Percentiles rank a stretch among this genome's conserved stretches.
phyloP scores from a whole-genome alignment of 805 yeast species.

The Jamesozyma rosinii region DNA sequence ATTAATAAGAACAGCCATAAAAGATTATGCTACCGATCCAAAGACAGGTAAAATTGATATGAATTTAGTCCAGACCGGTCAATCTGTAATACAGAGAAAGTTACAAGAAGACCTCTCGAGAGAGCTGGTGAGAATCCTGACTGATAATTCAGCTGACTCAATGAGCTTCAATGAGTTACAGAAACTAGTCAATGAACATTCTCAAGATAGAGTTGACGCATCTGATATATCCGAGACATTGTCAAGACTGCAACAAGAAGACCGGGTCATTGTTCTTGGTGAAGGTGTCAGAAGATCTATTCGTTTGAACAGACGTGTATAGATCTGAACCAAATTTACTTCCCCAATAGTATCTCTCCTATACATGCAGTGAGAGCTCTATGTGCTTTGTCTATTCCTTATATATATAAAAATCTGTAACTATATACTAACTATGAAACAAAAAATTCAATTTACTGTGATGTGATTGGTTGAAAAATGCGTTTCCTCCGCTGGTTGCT shows the following conservation, averaged over 20 bases:
- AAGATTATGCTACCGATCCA: slow-evolving; percentile 97
- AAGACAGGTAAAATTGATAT: slow-evolving; percentile 92
- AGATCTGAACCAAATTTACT: neutral
- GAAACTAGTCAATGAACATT: slow-evolving; percentile 49
- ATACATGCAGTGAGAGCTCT: neutral
- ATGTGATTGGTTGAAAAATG: neutral
- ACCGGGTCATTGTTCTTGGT: slow-evolving; percentile 57
- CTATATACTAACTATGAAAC: neutral
- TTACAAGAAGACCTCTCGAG: slow-evolving; percentile 62
- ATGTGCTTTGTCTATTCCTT: neutral
- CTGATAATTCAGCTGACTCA: slow-evolving; percentile 38
- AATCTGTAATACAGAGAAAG: slow-evolving; percentile 76
- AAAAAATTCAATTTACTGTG: neutral
- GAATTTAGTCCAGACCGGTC: slow-evolving; percentile 95
- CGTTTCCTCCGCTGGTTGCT: neutral
- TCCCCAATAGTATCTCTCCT: neutral
- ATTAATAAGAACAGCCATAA: slow-evolving; percentile 84
- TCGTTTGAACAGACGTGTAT: slow-evolving; percentile 29
- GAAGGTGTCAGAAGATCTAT: slow-evolving; percentile 63
- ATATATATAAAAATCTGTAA: neutral
- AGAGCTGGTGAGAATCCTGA: slow-evolving; percentile 48
- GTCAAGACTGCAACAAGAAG: slow-evolving; percentile 61
- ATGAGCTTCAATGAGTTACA: slow-evolving; percentile 53
- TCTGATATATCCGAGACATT: slow-evolving; percentile 60
- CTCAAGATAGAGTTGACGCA: slow-evolving; percentile 57